Base-by-base conservation (phyloP, 2,329 filamentous ascomycete genomes). In the Blastomyces parvus region DNA sequence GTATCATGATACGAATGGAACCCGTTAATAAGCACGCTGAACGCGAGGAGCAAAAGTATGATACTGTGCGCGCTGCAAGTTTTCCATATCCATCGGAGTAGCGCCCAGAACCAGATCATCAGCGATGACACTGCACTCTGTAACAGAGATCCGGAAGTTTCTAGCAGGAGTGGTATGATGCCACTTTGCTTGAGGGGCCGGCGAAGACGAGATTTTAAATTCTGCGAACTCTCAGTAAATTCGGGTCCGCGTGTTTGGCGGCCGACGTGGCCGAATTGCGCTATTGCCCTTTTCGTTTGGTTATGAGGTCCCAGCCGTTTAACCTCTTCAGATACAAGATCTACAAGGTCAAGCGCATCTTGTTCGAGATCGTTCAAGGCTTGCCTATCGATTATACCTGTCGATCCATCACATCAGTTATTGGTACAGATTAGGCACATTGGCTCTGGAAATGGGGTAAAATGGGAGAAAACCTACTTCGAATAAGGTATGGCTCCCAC, bases 111-210 rank as follows among this genome's bases (percentile, higher is more conserved):
- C 84, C 87, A 90, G 79, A 92, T 88, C 74, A 96, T 86, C 60
- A 94, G 73, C 9, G 87, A 89, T 8, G 87, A 89, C 14, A 90
- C 81, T 2, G 87, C 86, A 68, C 88, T 92, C 76, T 93, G 87
- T 50, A 84, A 80, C 64, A 92, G 84, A 2, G 88, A 91, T n/a
- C 86, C 79, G 22, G 86, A 77, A 14, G 84, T 89, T 73, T 94
- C 90, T 42, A 88, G 79, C 40, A 93, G 69, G 79, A 96, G 87
- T 59, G 85, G 84, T 6, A 84, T 83, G 65, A 95, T 77, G 0
- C 79, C 82, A n/a, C 81, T 80, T 60, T 80, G 81, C 53, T 77
- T 86, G 66, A 89, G 83, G 63, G 83, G 82, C 63, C 84, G 81
- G 72, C 83, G 84, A 61, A 73, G 64, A 62, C 77, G 73, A 8